Percentiles rank a stretch among this genome's conserved stretches.
These are phyloP conservation scores for Erythrobasidium hasegawianum DNA, from an alignment of 1,284 basidiomycete genomes.

Conservation along the genomic window DNA sequence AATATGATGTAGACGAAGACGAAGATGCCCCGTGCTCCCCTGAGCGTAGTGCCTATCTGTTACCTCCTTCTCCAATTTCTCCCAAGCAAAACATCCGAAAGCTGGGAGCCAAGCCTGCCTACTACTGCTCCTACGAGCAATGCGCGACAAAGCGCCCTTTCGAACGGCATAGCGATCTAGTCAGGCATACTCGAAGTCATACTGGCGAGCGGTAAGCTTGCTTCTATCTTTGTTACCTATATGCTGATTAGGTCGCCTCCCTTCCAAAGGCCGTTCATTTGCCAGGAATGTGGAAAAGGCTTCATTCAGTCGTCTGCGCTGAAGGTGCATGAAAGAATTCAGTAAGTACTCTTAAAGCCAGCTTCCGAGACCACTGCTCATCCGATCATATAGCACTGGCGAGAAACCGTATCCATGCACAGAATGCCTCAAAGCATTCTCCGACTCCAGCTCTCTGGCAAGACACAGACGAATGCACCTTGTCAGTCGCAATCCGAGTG, in stretches of 20 bases:
- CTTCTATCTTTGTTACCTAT: too few relatives aligned
- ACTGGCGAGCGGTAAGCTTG: background rate
- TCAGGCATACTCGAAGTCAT: background rate
- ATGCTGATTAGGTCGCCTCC: too few relatives aligned
- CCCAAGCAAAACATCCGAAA: background rate
- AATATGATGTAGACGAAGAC: too few relatives aligned
- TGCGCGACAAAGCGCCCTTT: too few relatives aligned
- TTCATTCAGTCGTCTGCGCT: slow-evolving; percentile 25
- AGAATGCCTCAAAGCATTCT: slow-evolving; percentile 4
- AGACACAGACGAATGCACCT: slow-evolving; percentile 14
- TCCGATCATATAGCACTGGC: background rate
- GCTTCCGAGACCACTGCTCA: too few relatives aligned
- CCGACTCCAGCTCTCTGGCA: slow-evolving; percentile 17
- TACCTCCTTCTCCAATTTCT: too few relatives aligned
- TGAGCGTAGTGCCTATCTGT: too few relatives aligned
- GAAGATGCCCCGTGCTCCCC: too few relatives aligned
- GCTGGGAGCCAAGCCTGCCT: background rate
- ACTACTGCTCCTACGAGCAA: background rate
- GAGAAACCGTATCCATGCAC: slow-evolving; percentile 26
- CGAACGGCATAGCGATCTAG: background rate
- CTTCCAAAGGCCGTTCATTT: slow-evolving; percentile 9
- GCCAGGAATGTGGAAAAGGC: slow-evolving; percentile 3
- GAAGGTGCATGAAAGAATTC: slow-evolving; percentile 8
- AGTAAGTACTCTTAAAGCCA: slow-evolving; percentile 11
- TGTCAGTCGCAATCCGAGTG: background rate